Evolutionary conservation across 768 basidiomycete genomes (phyloP).

Genomic region (Suillus subluteus): DNA sequence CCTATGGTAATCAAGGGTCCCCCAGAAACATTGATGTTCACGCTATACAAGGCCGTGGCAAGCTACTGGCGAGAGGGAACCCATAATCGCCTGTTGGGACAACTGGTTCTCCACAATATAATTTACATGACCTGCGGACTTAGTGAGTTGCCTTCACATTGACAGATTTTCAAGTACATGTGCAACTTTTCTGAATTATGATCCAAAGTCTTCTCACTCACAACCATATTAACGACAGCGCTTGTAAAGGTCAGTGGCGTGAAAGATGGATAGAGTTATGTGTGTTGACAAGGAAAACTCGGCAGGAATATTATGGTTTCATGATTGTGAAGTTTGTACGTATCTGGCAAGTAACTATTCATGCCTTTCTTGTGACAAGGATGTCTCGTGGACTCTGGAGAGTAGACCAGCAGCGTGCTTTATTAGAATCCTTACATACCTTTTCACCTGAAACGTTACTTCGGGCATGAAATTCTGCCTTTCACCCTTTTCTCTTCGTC

Average conservation of each 20-base stretch:
- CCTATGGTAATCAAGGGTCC: not conserved
- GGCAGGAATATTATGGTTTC: not conserved
- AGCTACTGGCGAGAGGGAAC: slow-evolving; percentile 5
- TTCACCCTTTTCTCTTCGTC: not conserved
- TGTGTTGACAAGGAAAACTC: not conserved
- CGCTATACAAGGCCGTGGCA: not conserved
- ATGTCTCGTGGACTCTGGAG: slow-evolving; percentile 7
- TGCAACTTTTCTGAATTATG: not conserved
- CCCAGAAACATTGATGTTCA: not conserved
- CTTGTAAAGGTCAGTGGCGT: not conserved
- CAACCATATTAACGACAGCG: not conserved
- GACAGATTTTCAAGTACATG: not conserved
- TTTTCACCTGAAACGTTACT: not conserved
- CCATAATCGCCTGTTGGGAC: not conserved
- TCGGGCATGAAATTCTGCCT: not conserved
- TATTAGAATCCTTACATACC: not conserved
- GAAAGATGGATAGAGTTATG: not conserved
- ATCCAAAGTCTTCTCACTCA: not conserved
- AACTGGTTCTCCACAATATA: not conserved
- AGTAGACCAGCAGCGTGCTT: not conserved
- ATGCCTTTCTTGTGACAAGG: slow-evolving; percentile 5
- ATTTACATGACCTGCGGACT: slow-evolving; percentile 9
- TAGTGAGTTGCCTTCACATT: not conserved
- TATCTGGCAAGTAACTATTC: slow-evolving; percentile 6
- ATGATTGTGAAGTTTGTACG: slow-evolving; percentile 8